phyloP scores from a whole-genome alignment of 192 early-diverging fungal genomes.

The Anaeromyces robustus region DNA sequence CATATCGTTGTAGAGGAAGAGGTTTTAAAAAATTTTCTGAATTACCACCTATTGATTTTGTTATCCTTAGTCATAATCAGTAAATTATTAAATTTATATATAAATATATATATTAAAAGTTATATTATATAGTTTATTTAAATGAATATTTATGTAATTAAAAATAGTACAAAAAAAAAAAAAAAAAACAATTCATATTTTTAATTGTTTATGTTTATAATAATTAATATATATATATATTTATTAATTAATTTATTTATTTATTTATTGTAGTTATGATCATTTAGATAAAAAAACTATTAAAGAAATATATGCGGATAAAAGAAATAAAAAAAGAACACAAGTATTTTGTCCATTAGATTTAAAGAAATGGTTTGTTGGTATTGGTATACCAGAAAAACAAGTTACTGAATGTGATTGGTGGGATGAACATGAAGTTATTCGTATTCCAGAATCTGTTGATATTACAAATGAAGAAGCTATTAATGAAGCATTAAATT shows the following conservation, averaged over 20 bases:
- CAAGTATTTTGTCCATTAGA: constrained; percentile 64
- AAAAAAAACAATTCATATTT: no score
- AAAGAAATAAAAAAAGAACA: constrained; percentile 15
- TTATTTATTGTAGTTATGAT: constrained; percentile 35
- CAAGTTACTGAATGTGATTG: constrained; percentile 56
- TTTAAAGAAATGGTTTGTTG: constrained; percentile 46
- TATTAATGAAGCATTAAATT: background rate
- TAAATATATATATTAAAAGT: no score
- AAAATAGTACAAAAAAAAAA: no score
- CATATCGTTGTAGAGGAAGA: constrained; percentile 35
- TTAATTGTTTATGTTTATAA: no score
- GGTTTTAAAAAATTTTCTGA: constrained; percentile 12
- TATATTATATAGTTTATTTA: no score
- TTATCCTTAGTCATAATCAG: constrained; percentile 74
- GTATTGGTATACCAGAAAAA: constrained; percentile 19
- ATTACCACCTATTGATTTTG: constrained; percentile 50
- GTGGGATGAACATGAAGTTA: constrained; percentile 44
- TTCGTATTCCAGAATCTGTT: background rate
- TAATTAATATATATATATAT: no score
- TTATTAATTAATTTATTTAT: no score
- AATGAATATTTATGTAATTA: no score
- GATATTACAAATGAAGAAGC: constrained; percentile 10
- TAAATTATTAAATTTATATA: background rate
- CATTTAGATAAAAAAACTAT: constrained; percentile 61
- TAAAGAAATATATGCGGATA: constrained; percentile 17